Evolutionary conservation across 1,284 basidiomycete genomes (phyloP), one percentile per base, ranked within the genome.

Genomic region (Ceratobasidium sp.): DNA sequence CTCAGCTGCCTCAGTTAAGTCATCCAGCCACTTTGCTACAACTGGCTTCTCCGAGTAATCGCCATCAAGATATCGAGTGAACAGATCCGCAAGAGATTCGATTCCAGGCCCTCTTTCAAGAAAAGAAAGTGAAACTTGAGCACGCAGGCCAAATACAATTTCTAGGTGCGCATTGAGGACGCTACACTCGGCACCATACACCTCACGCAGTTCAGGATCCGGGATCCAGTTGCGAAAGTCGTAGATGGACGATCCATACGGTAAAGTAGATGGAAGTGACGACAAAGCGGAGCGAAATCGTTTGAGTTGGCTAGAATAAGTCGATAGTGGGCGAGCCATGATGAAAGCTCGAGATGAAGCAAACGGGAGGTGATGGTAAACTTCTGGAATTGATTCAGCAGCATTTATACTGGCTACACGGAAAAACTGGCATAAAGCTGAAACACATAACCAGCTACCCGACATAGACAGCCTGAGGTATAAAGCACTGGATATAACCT

Each of bases 21-120:
- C 63, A 18, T 66, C 63, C 8, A 66, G 47, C 63, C 63, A 66
- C 49, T 66, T 66, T 16, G 32, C 46, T 7, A 66, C 32, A 0
- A 66, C 14, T 14, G 47, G 63, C n/a, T 66, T 52, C 44, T 66
- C 63, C 6, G 4, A 4, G 35, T 50, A 52, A 23, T 66, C 21
- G 32, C 63, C 47, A 2, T n/a, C 21, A 1, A 66, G 46, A 32
- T 66, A 66, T 2, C 41, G 13, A 2, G 63, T 32, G 23, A 54
- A 50, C 0, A 66, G 16, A 23, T 54, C 63, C 7, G 28, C 49
- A 41, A 38, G 23, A 28, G 35, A 66, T 41, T 66, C 63, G 2
- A 66, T 66, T 21, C 63, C 63, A 49, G 61, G 44, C 1, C 61
- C 44, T 1, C 47, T n/a, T 26, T 64, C 61, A 1, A 9, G 9